phyloP scores from a whole-genome alignment of 495 filamentous ascomycete genomes.

The Aspergillus kassunensis region DNA sequence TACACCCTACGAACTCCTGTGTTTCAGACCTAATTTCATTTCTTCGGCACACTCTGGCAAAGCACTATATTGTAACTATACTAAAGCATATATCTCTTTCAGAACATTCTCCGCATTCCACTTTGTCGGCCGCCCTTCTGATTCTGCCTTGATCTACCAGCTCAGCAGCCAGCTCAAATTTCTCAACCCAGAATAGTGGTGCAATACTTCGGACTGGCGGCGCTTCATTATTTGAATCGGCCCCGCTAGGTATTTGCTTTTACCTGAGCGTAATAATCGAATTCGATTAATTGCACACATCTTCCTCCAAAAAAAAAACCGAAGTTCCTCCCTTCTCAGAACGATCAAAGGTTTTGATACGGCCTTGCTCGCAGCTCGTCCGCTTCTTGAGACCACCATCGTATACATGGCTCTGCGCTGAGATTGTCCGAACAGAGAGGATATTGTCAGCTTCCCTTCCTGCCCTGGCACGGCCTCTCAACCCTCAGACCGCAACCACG shows the following conservation, averaged over 20 bases:
- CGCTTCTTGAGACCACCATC: neutral
- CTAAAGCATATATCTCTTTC: neutral
- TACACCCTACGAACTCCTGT: neutral
- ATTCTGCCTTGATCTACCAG: neutral
- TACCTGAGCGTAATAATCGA: neutral
- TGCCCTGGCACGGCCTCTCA: slow-evolving; percentile 23
- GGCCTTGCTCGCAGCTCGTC: neutral
- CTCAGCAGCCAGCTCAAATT: neutral
- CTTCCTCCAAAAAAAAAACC: neutral
- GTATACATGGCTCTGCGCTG: slow-evolving; percentile 31
- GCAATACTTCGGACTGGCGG: neutral
- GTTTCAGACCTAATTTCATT: neutral
- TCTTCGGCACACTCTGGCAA: neutral
- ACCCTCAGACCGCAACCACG: slow-evolving; percentile 16
- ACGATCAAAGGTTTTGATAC: neutral
- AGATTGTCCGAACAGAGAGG: slow-evolving; percentile 6
- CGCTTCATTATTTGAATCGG: neutral
- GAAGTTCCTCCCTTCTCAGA: neutral
- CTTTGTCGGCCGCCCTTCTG: neutral
- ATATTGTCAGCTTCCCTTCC: slow-evolving; percentile 26
- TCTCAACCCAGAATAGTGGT: too few relatives aligned
- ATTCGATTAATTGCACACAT: neutral
- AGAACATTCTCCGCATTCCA: neutral
- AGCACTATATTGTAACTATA: neutral
- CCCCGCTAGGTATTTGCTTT: neutral